Evolutionary conservation across 805 yeast species (phyloP).

Genomic region (Hanseniaspora thailandica): DNA sequence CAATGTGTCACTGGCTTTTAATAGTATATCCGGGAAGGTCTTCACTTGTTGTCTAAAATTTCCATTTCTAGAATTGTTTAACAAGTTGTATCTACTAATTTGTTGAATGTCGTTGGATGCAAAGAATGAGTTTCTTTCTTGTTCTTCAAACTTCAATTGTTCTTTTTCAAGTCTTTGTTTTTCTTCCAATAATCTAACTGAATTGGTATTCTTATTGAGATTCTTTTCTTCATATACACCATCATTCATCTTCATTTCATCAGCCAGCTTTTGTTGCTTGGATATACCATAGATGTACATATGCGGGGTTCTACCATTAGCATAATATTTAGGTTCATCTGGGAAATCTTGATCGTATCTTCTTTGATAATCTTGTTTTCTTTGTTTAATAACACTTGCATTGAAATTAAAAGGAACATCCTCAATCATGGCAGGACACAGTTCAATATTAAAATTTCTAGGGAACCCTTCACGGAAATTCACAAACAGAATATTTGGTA

Average conservation of each 20-base stretch:
- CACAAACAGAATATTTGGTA: constrained; percentile 17
- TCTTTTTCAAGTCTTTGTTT: constrained; percentile 11
- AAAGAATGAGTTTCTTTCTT: constrained; percentile 13
- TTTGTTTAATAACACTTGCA: constrained; percentile 1
- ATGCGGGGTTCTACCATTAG: constrained; percentile 11
- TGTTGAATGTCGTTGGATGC: constrained; percentile 10
- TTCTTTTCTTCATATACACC: not conserved
- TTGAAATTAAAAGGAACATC: constrained; percentile 25
- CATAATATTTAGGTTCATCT: constrained; percentile 10
- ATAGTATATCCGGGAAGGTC: constrained; percentile 37
- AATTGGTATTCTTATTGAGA: not conserved
- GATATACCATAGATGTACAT: constrained; percentile 14
- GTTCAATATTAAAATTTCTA: constrained; percentile 24
- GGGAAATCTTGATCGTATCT: constrained; percentile 12
- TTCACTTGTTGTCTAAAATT: constrained; percentile 15
- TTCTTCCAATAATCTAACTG: constrained; percentile 6
- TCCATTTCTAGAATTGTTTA: not conserved
- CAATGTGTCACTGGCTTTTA: constrained; percentile 44
- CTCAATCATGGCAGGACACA: constrained; percentile 29
- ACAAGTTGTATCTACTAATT: constrained; percentile 9
- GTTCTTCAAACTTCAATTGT: constrained; percentile 9
- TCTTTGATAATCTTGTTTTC: constrained; percentile 4
- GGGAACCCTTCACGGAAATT: constrained; percentile 26
- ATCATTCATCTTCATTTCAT: not conserved
- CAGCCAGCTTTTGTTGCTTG: not conserved